Evolutionary conservation across 345 rosid species (phyloP), one percentile per base, ranked within the genome.

Genomic region (Citrus glauca): DNA sequence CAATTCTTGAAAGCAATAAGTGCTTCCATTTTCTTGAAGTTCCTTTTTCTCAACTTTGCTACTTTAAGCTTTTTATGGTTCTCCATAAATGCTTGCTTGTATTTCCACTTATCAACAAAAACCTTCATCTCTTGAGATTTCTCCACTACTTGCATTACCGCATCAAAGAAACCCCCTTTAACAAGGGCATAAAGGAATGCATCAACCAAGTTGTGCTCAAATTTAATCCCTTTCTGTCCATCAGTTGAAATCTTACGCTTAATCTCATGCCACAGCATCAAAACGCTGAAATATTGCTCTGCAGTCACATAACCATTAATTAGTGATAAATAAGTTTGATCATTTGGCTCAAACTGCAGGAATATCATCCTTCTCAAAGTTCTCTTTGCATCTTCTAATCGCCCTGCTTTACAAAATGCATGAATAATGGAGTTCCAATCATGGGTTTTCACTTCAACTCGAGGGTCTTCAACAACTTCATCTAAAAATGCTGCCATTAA

Each of bases 381-480:
- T 81, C 97, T 91, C 79, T 89, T 87, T 22, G 93, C 95, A 87
- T 96, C 97, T 82, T 93, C 98, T 79, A 96, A 65, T 68, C 93
- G 82, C 57, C 93, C 94, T 5, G 94, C 92, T 84, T 96, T 96
- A 85, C 97, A 94, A 4, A 94, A 96, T 65, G 98, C 97, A 42
- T 96, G 97, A 82, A 96, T 91, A 56, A 96, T 96, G 48, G 99
- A 94, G 79, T 96, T 96, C 97, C 98, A 96, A 79, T 96, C 99
- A 69, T 94, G 99, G 25, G 97, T 89, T 71, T 93, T 94, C 76
- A 92, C 97, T 82, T 91, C 97, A 13, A 91, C 83, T 45, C 92
- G 89, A 76, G 97, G 99, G 66, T 94, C 99, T 82, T 90, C 99
- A 5, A 96, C 91, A 73, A 91, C 91, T 86, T 94, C 99, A 76